Percentiles rank a stretch among this genome's conserved stretches.
phyloP scores from a whole-genome alignment of 2,329 filamentous ascomycete genomes.

The Ascomycota sp. region DNA sequence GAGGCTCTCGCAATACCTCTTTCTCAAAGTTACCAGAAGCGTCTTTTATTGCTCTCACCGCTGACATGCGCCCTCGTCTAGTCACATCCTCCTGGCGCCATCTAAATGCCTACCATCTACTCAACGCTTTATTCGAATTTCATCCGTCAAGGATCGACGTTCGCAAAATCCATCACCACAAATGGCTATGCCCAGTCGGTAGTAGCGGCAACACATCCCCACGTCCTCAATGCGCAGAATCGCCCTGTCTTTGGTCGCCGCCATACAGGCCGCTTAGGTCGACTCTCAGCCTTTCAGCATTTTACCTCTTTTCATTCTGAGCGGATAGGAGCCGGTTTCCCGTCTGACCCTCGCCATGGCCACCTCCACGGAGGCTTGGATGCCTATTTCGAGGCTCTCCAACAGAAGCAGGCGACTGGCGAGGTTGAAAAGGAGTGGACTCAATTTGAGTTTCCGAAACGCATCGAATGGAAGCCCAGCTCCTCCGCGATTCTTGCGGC shows the following conservation, averaged over 20 bases:
- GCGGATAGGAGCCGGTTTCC: conserved; percentile 25
- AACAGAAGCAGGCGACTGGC: conserved; percentile 44
- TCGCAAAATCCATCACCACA: conserved; percentile 78
- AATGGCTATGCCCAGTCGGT: conserved; percentile 96
- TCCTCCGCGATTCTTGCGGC: conserved; percentile 34
- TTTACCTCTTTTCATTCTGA: conserved; percentile 55
- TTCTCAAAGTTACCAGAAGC: too few relatives aligned
- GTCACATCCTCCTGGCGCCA: conserved; percentile 31
- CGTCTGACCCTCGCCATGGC: conserved; percentile 31
- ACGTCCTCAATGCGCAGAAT: conserved; percentile 53
- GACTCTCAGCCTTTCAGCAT: conserved; percentile 35
- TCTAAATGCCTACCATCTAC: conserved; percentile 76
- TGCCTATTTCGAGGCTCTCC: conserved; percentile 79
- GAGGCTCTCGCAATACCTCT: too few relatives aligned
- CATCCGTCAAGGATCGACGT: conserved; percentile 77
- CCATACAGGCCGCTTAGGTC: conserved; percentile 30
- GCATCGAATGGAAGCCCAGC: conserved; percentile 67
- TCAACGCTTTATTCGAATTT: conserved; percentile 52
- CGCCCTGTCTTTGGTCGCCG: conserved; percentile 38
- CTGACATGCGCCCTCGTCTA: background rate
- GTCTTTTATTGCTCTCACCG: background rate
- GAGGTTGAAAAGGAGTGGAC: conserved; percentile 64
- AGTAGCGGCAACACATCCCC: conserved; percentile 71
- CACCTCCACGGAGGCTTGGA: conserved; percentile 46
- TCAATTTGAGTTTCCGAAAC: conserved; percentile 71